Percentiles rank a stretch among this genome's conserved stretches.
Conservation (phyloP, 148 eudicot genomes). For the Persicaria maculosa region DNA sequence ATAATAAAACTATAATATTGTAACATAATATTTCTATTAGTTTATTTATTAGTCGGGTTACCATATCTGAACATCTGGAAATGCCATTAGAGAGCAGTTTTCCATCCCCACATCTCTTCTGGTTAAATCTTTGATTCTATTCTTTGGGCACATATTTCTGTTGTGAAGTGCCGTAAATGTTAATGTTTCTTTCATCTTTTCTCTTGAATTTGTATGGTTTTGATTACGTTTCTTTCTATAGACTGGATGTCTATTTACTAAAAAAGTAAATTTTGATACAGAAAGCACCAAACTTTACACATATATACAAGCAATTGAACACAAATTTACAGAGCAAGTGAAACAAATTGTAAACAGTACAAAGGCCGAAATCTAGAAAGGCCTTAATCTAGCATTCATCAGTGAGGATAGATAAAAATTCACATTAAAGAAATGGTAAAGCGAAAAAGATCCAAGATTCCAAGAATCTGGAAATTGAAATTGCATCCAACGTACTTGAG, state of each 20-base stretch:
- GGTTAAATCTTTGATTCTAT: neutral
- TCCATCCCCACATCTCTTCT: neutral
- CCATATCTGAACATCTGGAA: neutral
- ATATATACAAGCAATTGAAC: neutral
- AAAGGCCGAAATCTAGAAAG: neutral
- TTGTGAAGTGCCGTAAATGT: neutral
- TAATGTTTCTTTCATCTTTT: neutral
- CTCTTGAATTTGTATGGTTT: neutral
- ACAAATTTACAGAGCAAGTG: neutral
- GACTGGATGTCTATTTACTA: neutral
- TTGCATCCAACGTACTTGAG: slow-evolving; percentile 6
- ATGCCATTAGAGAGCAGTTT: neutral
- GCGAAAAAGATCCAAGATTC: neutral
- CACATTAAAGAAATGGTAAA: neutral
- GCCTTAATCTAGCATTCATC: neutral
- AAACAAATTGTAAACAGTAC: too few species aligned
- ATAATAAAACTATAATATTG: too few species aligned
- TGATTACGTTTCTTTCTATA: neutral
- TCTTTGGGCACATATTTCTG: neutral
- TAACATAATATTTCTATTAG: too few species aligned
- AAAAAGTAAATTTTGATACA: too few species aligned
- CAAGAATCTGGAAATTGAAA: neutral
- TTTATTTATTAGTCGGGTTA: neutral
- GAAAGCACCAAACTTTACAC: too few species aligned
- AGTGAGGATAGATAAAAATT: neutral